Base-by-base conservation (phyloP, 371 early-diverging fungal genomes). In the Syncephalastrum sp. region DNA sequence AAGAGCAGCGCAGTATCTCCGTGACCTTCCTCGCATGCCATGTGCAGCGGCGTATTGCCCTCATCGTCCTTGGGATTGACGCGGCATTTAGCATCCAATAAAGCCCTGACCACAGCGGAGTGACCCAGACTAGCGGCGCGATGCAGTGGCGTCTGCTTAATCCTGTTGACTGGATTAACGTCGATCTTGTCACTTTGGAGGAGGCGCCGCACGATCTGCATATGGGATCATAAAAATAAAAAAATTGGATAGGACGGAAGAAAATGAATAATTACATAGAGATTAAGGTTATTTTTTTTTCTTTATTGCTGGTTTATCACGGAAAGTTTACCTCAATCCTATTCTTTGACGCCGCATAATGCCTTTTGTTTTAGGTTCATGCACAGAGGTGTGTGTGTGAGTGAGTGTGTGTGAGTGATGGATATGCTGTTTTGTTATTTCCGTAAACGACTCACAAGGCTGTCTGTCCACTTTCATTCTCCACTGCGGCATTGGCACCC, bases 21-120 rank as follows among this genome's bases (percentile, higher is more conserved):
- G 41, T 79, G 83, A n/a, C 75, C 79, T 49, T 84, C 86, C 49
- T 85, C 84, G 50, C 84, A 83, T 4, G 86, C 84, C 51, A 82
- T 45, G 53, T 85, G 86, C 61, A 85, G 50, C 3, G 86, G 83
- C 0, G 86, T 84, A 51, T 85, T 82, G 14, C 77, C 70, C 8
- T 70, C 72, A 16, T 53, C 49, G 41, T 85, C 86, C 33, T 68
- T 71, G 0, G 73, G 50, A 57, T 84, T 84, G n/a, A 84, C 55
- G 16, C 80, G 69, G 16, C 74, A 65, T 17, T 72, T 69, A 8
- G 70, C 67, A 21, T 69, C 69, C 10, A 84, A 52, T 29, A 84
- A 50, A 14, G 75, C 38, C 49, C 75, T 65, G 7, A 72, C 73
- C 41, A 84, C 59, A 0, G 75, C 65, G 0, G 72, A 76, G 33